Conservation (phyloP, 768 basidiomycete genomes). For the Gyrodon lividus region DNA sequence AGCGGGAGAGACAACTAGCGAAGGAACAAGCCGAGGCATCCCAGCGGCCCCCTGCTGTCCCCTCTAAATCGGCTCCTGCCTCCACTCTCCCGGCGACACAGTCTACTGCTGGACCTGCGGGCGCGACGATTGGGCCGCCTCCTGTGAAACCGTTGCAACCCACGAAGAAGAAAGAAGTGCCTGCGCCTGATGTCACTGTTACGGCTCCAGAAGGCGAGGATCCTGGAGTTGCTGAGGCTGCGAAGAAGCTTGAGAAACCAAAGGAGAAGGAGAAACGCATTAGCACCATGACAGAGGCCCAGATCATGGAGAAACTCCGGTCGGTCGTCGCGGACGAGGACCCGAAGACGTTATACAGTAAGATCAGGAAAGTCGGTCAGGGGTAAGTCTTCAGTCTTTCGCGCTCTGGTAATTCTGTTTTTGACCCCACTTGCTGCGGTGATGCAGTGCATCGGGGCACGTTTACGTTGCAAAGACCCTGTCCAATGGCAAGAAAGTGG, state of each 20-base stretch:
- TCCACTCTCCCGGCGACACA: slow-evolving; percentile 43
- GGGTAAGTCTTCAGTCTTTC: slow-evolving; percentile 59
- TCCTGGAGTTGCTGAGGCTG: slow-evolving; percentile 64
- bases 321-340: slow-evolving; percentile 86
- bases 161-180: slow-evolving; percentile 53
- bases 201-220: slow-evolving; percentile 45
- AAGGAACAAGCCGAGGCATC: slow-evolving; percentile 31
- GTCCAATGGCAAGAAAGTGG: slow-evolving; percentile 81
- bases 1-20: slow-evolving; percentile 25
- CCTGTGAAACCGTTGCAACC: slow-evolving; percentile 77
- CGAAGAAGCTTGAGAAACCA: slow-evolving; percentile 59
- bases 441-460: slow-evolving; percentile 85
- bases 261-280: slow-evolving; percentile 78
- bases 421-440: slow-evolving; percentile 16
- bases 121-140: slow-evolving; percentile 52
- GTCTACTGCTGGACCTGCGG: slow-evolving; percentile 47
- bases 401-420: neutral
- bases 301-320: slow-evolving; percentile 97
- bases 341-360: slow-evolving; percentile 86
- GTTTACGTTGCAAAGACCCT: slow-evolving; percentile 96
- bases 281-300: slow-evolving; percentile 94
- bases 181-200: slow-evolving; percentile 48
- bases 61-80: slow-evolving; percentile 46
- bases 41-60: slow-evolving; percentile 41
- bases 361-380: slow-evolving; percentile 99